These are phyloP conservation scores for Colletotrichum cuscutae DNA, from an alignment of 2,329 filamentous ascomycete species.

Conservation along the genomic window DNA sequence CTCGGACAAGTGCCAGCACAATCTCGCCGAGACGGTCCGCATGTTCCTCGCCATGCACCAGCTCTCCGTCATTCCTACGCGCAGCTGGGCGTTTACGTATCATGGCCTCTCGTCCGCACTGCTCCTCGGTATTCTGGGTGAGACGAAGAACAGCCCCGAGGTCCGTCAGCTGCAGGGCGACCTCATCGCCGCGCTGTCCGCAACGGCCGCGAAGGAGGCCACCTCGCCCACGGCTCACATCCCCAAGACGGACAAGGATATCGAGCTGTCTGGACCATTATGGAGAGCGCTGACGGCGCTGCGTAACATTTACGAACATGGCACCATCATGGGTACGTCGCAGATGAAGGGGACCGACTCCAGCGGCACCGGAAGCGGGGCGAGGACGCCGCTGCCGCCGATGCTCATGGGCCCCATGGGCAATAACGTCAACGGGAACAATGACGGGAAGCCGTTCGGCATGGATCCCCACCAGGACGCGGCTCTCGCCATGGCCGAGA, in stretches of 20 bases:
- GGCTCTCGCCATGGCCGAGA: conserved; percentile 72
- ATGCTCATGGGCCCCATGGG: conserved; percentile 39
- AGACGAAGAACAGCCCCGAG: conserved; percentile 72
- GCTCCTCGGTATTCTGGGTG: conserved; percentile 70
- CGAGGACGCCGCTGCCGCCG: conserved; percentile 51
- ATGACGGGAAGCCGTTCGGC: conserved; percentile 35
- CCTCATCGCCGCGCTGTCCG: conserved; percentile 71
- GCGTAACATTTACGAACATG: conserved; percentile 75
- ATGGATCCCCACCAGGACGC: conserved; percentile 69
- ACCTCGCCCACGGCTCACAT: conserved; percentile 64
- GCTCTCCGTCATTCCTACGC: conserved; percentile 72
- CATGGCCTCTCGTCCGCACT: conserved; percentile 74
- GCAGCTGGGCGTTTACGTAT: conserved; percentile 76
- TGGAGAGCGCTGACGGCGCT: conserved; percentile 70
- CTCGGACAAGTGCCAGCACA: conserved; percentile 68
- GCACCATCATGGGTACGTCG: conserved; percentile 61
- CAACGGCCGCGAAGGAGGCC: conserved; percentile 71
- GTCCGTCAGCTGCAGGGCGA: conserved; percentile 72
- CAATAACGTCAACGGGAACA: conserved; percentile 18
- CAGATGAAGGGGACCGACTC: conserved; percentile 61
- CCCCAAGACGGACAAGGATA: conserved; percentile 66
- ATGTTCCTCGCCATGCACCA: conserved; percentile 79
- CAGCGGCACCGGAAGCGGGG: conserved; percentile 56
- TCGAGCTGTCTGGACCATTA: conserved; percentile 70
- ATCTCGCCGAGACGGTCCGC: conserved; percentile 72